Percentiles rank a stretch among this genome's conserved stretches.
Evolutionary conservation across 75 land plant species (phyloP).

Genomic region (Sequoiadendron giganteum): DNA sequence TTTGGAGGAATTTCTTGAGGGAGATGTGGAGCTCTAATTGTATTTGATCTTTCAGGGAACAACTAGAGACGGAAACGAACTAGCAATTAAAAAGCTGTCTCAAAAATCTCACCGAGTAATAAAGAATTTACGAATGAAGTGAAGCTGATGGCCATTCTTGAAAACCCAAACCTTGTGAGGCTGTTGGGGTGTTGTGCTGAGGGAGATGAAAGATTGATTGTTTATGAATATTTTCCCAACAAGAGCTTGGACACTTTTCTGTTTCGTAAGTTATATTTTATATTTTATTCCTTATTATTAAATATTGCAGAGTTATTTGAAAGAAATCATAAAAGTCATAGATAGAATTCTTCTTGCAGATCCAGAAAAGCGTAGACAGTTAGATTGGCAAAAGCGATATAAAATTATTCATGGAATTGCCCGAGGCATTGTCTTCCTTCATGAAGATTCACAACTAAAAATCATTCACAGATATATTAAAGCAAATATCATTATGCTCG

Average conservation of each 20-base stretch:
- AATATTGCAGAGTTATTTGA: too few relatives aligned
- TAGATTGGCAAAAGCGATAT: slow-evolving; percentile 25
- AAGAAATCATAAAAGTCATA: too few relatives aligned
- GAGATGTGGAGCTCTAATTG: not conserved
- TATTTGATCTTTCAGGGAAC: not conserved
- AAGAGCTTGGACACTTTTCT: not conserved
- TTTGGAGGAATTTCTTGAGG: not conserved
- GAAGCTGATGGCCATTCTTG: not conserved
- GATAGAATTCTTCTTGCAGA: not conserved
- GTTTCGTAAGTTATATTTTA: not conserved
- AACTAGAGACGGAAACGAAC: not conserved
- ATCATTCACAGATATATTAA: slow-evolving; percentile 46
- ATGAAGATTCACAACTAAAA: slow-evolving; percentile 25
- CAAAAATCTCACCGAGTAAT: not conserved
- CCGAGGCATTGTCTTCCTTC: slow-evolving; percentile 32
- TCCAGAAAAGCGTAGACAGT: not conserved
- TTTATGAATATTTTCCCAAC: not conserved
- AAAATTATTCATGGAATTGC: slow-evolving; percentile 31
- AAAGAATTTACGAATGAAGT: not conserved
- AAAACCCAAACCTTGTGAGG: not conserved
- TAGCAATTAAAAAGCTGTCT: not conserved
- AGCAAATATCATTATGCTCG: slow-evolving; percentile 33
- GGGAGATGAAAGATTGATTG: not conserved
- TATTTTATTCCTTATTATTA: not conserved
- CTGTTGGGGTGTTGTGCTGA: not conserved